These are phyloP conservation scores for Spergularia azorica DNA, from an alignment of 179 eudicot genomes.

Conservation along the genomic window DNA sequence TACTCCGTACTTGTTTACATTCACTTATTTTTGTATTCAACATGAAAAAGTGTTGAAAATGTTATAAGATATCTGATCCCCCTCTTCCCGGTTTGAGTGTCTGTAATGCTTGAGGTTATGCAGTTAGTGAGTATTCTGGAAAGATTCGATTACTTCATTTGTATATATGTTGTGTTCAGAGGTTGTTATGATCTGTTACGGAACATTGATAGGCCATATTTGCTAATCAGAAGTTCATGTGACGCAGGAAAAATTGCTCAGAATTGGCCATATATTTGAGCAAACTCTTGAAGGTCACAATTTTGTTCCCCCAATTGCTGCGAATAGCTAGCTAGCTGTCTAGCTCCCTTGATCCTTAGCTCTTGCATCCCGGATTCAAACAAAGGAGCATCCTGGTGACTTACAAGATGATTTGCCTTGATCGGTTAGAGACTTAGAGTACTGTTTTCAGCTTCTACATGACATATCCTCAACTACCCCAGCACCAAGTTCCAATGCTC, in stretches of 20 bases:
- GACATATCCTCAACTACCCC: neutral
- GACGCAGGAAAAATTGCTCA: slow-evolving; percentile 72
- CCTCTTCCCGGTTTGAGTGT: no score
- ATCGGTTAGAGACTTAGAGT: neutral
- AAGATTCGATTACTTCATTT: no score
- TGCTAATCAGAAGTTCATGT: neutral
- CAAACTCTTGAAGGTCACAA: slow-evolving; percentile 71
- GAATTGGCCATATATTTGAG: slow-evolving; percentile 90
- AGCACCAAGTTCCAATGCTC: neutral
- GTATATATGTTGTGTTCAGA: neutral
- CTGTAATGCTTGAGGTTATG: no score
- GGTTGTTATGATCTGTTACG: neutral
- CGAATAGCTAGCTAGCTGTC: slow-evolving; percentile 33
- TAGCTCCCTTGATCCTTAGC: slow-evolving; percentile 10
- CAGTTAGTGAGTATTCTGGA: no score
- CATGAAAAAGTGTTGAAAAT: no score
- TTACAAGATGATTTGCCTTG: neutral
- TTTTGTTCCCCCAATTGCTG: slow-evolving; percentile 75
- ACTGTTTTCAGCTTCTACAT: neutral
- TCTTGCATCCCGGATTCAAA: neutral
- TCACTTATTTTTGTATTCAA: no score
- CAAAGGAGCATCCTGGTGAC: neutral
- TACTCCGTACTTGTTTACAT: no score
- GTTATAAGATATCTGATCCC: no score
- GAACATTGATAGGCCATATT: neutral